Evolutionary conservation across 352 stramenopile genomes (phyloP).

Genomic region (Phytopythium oedochilum): DNA sequence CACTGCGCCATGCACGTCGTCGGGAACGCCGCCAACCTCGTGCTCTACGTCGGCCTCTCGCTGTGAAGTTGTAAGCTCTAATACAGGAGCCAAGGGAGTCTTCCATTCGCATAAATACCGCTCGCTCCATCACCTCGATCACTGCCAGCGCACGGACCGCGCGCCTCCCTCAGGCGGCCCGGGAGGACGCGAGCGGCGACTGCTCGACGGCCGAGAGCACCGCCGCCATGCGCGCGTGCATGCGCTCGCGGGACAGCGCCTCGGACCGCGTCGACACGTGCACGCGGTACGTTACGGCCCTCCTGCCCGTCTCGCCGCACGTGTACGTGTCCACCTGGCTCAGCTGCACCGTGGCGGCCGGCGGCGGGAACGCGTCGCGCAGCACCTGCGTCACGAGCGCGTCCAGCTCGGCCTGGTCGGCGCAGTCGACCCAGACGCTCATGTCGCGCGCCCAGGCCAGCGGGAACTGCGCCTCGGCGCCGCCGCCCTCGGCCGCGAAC

Average conservation of each 20-base stretch:
- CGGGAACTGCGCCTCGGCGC: slow-evolving; percentile 35
- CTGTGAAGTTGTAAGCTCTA: slow-evolving; percentile 24
- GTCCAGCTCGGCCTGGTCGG: slow-evolving; percentile 46
- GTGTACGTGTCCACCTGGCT: slow-evolving; percentile 52
- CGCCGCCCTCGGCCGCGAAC: slow-evolving; percentile 46
- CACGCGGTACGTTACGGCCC: slow-evolving; percentile 60
- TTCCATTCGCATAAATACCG: slow-evolving; percentile 6
- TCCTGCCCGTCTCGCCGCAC: slow-evolving; percentile 40
- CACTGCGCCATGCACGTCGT: slow-evolving; percentile 76
- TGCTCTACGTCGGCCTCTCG: slow-evolving; percentile 67
- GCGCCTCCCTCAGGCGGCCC: slow-evolving; percentile 9
- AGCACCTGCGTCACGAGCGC: slow-evolving; percentile 37
- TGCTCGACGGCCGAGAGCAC: slow-evolving; percentile 42
- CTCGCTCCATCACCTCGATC: too few species aligned
- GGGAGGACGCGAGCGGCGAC: slow-evolving; percentile 53
- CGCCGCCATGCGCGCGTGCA: slow-evolving; percentile 34
- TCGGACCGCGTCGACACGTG: slow-evolving; percentile 28
- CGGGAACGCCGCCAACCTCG: slow-evolving; percentile 70
- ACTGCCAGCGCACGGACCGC: too few species aligned
- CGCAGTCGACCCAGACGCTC: slow-evolving; percentile 68
- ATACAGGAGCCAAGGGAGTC: too few species aligned
- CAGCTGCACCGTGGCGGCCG: slow-evolving; percentile 25
- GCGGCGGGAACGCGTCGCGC: slow-evolving; percentile 35
- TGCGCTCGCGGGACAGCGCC: slow-evolving; percentile 41
- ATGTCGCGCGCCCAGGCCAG: slow-evolving; percentile 64